A percentile compares a stretch with the other conserved stretches of the same genome.
Conservation (phyloP, 768 basidiomycete genomes). For the Naganishia friedmannii region DNA sequence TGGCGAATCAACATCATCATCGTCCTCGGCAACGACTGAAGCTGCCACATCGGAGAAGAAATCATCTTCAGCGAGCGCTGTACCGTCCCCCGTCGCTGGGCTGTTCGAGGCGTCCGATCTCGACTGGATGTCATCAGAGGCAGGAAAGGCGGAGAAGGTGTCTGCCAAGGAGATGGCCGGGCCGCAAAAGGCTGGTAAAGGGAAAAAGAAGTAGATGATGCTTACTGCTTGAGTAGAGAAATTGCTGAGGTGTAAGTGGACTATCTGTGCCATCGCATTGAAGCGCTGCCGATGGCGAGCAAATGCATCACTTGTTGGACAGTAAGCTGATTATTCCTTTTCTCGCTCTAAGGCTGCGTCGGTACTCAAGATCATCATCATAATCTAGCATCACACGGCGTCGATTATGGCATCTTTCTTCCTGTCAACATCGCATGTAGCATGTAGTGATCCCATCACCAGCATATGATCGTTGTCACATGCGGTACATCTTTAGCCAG, state of each 20-base stretch:
- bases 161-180: slow-evolving; percentile 38
- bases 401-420: no score
- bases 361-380: no score
- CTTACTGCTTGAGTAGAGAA: neutral
- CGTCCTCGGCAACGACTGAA: neutral
- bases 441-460: no score
- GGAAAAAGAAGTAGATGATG: slow-evolving; percentile 44
- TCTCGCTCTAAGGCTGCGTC: no score
- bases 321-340: no score
- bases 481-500: no score
- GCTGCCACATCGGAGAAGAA: neutral
- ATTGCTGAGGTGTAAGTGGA: neutral
- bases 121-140: slow-evolving; percentile 51
- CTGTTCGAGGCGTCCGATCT: slow-evolving; percentile 42
- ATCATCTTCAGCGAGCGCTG: neutral
- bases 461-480: no score
- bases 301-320: no score
- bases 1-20: slow-evolving; percentile 10
- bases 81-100: slow-evolving; percentile 2
- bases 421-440: no score
- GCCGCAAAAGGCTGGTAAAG: slow-evolving; percentile 36
- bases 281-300: neutral
- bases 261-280: neutral
- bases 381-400: no score
- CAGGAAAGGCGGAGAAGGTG: slow-evolving; percentile 43